phyloP scores from a whole-genome alignment of 2,329 filamentous ascomycete species.

The Fusarium sulawesiense region DNA sequence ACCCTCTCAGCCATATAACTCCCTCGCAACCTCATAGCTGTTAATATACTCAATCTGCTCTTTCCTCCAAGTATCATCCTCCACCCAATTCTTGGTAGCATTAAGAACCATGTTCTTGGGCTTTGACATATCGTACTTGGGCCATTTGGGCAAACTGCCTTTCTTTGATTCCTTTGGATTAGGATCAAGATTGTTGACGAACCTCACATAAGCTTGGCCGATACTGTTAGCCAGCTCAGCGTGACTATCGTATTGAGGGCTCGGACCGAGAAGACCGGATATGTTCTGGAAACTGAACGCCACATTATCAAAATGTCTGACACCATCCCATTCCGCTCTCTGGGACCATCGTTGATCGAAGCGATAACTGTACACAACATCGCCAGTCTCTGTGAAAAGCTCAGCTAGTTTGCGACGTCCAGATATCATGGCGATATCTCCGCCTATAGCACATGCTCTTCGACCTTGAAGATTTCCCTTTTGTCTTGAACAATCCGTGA shows the following conservation, averaged over 20 bases:
- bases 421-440: conserved; percentile 61
- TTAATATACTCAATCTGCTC: conserved; percentile 55
- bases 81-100: conserved; percentile 56
- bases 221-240: conserved; percentile 51
- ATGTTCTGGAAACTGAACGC: conserved; percentile 65
- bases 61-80: conserved; percentile 60
- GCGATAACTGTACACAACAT: conserved; percentile 60
- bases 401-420: conserved; percentile 59
- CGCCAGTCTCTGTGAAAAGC: conserved; percentile 50
- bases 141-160: conserved; percentile 54
- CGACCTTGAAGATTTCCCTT: conserved; percentile 54
- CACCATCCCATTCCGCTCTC: conserved; percentile 53
- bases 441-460: conserved; percentile 58
- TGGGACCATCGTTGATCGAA: conserved; percentile 62
- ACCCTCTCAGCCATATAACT: conserved; percentile 33
- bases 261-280: conserved; percentile 58
- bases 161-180: conserved; percentile 47
- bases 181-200: conserved; percentile 57
- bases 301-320: conserved; percentile 62
- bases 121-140: conserved; percentile 51
- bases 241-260: conserved; percentile 56
- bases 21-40: conserved; percentile 40
- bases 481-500: conserved; percentile 38
- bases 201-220: conserved; percentile 57
- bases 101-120: conserved; percentile 61